Base-by-base conservation (phyloP, 768 basidiomycete species). In the Rhizopogon vinicolor region DNA sequence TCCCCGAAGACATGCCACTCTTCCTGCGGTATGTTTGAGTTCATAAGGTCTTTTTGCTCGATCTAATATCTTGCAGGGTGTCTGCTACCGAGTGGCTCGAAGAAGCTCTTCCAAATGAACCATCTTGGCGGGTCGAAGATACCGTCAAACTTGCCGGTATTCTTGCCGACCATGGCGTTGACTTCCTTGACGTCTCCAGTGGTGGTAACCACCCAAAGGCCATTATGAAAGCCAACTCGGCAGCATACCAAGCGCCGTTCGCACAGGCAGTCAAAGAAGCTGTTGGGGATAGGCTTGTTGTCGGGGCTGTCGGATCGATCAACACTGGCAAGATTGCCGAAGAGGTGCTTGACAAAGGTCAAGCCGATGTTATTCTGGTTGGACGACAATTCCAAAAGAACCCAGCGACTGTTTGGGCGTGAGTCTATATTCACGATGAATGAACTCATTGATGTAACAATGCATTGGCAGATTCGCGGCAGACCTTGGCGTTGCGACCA, bases 1-100 rank as follows among this genome's bases (percentile, higher is more conserved):
- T 89, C 60, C 82, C 84, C 0, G 66, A 74, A 3, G 69, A 75
- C 12, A 84, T 83, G 75, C 89, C 92, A 1, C 70, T 93, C 16
- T 90, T 92, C 70, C 73, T 87, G 53, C 78, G 91, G 84, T 83
- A 59, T 28, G 2, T 44, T 5, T 12, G 31, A 25, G 31, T 33
- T 6, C 2, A n/a, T 19, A 9, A 40, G 19, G 25, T 51, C 37
- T 46, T 40, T 12, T 7, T 16, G 8, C 14, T 29, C 35, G 7
- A 33, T 25, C 13, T 22, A 5, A 56, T 44, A 18, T 13, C 41
- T 41, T 55, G 28, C 43, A 83, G 84, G 19, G 69, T 92, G 22
- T 86, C 85, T 41, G 91, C 82, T 1, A 85, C 83, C 0, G 91
- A 92, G 55, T 89, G 89, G 85, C 71, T 88, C 7, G 83, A 85